Base-by-base conservation (phyloP, 768 basidiomycete genomes). In the Termitomyces sp. region DNA sequence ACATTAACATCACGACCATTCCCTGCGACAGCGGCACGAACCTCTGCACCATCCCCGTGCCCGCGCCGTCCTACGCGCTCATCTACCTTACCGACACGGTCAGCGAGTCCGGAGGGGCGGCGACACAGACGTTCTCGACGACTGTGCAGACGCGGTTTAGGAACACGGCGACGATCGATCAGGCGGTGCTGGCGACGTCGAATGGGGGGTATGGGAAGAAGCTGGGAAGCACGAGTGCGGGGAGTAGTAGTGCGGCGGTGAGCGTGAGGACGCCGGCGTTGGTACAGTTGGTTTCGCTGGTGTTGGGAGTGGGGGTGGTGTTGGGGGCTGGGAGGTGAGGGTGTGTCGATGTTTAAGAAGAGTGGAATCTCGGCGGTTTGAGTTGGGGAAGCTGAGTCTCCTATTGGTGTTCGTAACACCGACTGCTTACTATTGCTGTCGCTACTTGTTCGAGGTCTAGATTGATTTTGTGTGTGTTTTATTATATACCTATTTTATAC, bases 11-110 rank as follows among this genome's bases (percentile, higher is more conserved):
- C 10, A 73, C 81, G 56, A 86, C 81, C 0, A 77, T 92, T 41
- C 62, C 69, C n/a, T 95, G 92, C 63, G 77, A 87, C 65, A 69
- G 73, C 27, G 66, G 68, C 3, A 71, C 72, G 51, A 80, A 82
- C 63, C 72, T 75, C 0, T 92, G 91, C 69, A 63, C 70, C 21
- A 75, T 92, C 50, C 75, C 74, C 7, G 84, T 92, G 38, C 79
- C 81, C 27, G 87, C 89, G 0, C 90, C 92, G 0, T 82, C 82
- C 47, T 85, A 86, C 59, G 89, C 89, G 1, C 75, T 93, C 43
- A 86, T 93, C 56, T 90, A 89, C 76, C 73, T 92, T 40, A 79
- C 76, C 1, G 69, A 75, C 52, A 57, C 51, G 57, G 62, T 7
- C 71, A 69, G 45, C 66, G 69, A 17, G 66, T 67, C 19, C 19